A percentile compares a stretch with the other conserved stretches of the same genome.
phyloP scores from a whole-genome alignment of 352 stramenopile species.

The Phytophthora tubulina region DNA sequence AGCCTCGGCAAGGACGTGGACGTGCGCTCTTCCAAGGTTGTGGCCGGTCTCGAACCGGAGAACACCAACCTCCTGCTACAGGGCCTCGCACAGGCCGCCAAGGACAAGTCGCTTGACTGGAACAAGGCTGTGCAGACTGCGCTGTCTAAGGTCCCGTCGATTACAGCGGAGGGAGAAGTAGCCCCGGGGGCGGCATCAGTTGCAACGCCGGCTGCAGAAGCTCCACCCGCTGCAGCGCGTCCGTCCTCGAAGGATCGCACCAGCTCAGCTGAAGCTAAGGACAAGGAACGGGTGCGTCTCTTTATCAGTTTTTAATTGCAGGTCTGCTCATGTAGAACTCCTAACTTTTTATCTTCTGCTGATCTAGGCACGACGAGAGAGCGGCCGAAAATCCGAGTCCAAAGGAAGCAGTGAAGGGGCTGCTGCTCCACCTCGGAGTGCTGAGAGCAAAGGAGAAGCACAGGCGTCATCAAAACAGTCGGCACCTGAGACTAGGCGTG shows the following conservation, averaged over 20 bases:
- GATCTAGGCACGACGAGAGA: conserved; percentile 43
- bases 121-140: conserved; percentile 67
- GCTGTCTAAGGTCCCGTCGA: conserved; percentile 69
- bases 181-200: conserved; percentile 20
- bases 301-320: neutral
- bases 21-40: conserved; percentile 86
- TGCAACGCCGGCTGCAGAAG: conserved; percentile 29
- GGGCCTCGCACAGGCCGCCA: conserved; percentile 64
- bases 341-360: conserved; percentile 3
- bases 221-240: conserved; percentile 25
- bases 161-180: conserved; percentile 59
- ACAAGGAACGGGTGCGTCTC: conserved; percentile 52
- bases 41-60: conserved; percentile 84
- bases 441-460: conserved; percentile 54
- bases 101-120: conserved; percentile 76
- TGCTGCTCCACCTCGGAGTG: conserved; percentile 28
- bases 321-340: neutral
- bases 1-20: conserved; percentile 74
- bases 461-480: conserved; percentile 39
- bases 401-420: conserved; percentile 38
- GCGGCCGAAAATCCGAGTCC: conserved; percentile 31
- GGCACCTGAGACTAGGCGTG: conserved; percentile 23
- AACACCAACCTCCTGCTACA: conserved; percentile 89
- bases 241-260: conserved; percentile 60
- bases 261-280: conserved; percentile 64